Evolutionary conservation across 2,329 filamentous ascomycete species (phyloP).

Genomic region (Daldinia eschscholtzii): DNA sequence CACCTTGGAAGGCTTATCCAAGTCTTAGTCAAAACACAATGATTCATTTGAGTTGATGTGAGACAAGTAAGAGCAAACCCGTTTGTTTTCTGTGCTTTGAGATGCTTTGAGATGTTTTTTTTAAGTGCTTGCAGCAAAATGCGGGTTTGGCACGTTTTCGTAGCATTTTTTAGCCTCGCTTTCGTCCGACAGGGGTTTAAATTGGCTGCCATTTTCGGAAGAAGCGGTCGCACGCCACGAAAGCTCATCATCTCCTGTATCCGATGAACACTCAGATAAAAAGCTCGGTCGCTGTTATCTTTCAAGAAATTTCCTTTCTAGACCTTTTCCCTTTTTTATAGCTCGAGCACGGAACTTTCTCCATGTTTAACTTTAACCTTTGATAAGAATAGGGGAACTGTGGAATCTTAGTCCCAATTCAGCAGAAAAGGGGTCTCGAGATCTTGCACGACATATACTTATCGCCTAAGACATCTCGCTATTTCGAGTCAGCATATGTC

Average conservation of each 20-base stretch:
- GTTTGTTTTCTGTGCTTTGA: neutral
- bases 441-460: neutral
- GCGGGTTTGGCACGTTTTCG: constrained; percentile 39
- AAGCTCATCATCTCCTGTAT: constrained; percentile 18
- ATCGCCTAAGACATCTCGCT: constrained; percentile 24
- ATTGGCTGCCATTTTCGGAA: constrained; percentile 39
- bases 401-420: no score
- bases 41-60: neutral
- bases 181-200: constrained; percentile 41
- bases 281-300: neutral
- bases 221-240: constrained; percentile 23
- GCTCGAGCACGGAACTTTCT: neutral
- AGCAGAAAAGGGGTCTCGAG: neutral
- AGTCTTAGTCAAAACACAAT: neutral
- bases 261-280: neutral
- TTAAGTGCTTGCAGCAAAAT: constrained; percentile 44
- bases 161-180: constrained; percentile 26
- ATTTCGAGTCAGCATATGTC: constrained; percentile 16
- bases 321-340: neutral
- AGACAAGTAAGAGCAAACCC: constrained; percentile 17
- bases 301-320: neutral
- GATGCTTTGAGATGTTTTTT: constrained; percentile 10
- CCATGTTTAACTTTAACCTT: neutral
- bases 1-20: neutral
- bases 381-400: constrained; percentile 10